These are phyloP conservation scores for Teratosphaeria viscida DNA, from an alignment of 2,329 filamentous ascomycete species.

Conservation along the genomic window DNA sequence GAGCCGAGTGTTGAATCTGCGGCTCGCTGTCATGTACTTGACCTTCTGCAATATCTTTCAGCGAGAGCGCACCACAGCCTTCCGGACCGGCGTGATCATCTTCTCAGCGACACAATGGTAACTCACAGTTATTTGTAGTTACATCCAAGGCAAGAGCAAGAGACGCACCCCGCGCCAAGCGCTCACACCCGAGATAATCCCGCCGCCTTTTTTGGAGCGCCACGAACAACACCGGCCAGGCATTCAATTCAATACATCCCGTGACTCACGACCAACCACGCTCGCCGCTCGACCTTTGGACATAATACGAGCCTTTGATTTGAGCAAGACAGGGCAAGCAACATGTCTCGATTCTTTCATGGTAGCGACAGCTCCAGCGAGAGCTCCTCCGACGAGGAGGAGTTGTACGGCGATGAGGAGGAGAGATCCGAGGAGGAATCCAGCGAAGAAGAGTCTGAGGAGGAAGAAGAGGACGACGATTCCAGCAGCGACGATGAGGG, in stretches of 20 bases:
- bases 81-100: not conserved
- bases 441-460: conserved; percentile 15
- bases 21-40: not conserved
- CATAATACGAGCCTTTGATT: not conserved
- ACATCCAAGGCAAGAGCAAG: not conserved
- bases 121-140: not conserved
- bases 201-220: not conserved
- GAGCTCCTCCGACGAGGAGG: conserved; percentile 88
- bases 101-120: not conserved
- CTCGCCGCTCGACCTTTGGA: not conserved
- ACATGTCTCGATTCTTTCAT: conserved; percentile 95
- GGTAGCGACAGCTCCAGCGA: conserved; percentile 92
- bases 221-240: not conserved
- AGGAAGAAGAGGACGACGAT: conserved; percentile 41
- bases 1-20: not conserved
- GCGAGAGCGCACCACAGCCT: not conserved
- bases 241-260: not conserved
- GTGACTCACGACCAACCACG: not conserved
- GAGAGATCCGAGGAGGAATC: conserved; percentile 45
- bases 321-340: conserved; percentile 27
- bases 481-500: conserved; percentile 44
- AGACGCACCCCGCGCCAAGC: not conserved
- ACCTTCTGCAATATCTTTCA: not conserved
- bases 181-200: not conserved
- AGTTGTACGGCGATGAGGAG: conserved; percentile 75